Evolutionary conservation across 768 basidiomycete species (phyloP), one percentile per base, ranked within the genome.

Genomic region (Naganishia vaughanmartiniae): DNA sequence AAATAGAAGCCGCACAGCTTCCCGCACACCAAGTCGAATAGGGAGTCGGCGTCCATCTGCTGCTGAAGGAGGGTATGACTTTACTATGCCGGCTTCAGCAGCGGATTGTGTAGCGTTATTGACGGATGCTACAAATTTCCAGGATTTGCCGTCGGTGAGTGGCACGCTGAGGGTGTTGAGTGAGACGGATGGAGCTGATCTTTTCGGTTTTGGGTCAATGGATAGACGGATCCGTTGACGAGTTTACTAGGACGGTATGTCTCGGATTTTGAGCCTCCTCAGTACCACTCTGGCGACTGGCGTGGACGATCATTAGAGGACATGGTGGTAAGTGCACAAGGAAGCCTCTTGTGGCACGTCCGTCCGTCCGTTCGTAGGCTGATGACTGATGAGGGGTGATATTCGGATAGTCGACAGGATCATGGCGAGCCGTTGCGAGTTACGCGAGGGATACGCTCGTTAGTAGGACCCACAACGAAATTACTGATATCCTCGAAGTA

Each of bases 401-500:
- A 5, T 21, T 15, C 51, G 30, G 14, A 4, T 45, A 69, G 68
- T 21, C 68, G 6, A 46, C 56, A 10, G 36, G 42, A n/a, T 69
- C 68, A 21, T 69, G 68, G 68, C n/a, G 68, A 53, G 55, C 68
- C 9, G 34, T 69, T 19, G 68, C 68, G 17, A 57, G 34, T 39
- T 69, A 60, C 19, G 68, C 68, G 12, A 34, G 68, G 19, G 68
- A 69, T 69, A 33, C 48, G 6, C 55, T 69, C 33, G 21, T 69
- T 15, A 48, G 33, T 19, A 36, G 51, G 7, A 17, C 34, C 19
- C 15, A 9, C 19, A n/a, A 5, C 21, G 31, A 53, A 3, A 54
- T 66, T n/a, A 4, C 36, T 19, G 42, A 31, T 28, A 39, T 66
- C 31, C 48, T 66, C 24, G 60, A 63, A 58, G 57, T 58, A 58